These are phyloP conservation scores for Zygnema circumcarinatum DNA, from an alignment of 139 green algal species.

Conservation along the genomic window DNA sequence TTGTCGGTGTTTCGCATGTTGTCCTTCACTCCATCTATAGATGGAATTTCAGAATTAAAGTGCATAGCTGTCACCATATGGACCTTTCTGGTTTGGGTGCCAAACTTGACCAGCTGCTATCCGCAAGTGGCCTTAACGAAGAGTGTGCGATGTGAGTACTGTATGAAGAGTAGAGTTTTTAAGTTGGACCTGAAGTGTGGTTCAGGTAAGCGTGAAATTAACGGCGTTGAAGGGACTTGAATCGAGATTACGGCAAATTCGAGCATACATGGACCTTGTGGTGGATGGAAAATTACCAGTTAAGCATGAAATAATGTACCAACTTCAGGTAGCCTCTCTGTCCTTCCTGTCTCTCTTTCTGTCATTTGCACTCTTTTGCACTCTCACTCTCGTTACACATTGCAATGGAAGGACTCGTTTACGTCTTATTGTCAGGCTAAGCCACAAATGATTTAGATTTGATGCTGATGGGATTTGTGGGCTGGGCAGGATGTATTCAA, in stretches of 20 bases:
- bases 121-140: too few species aligned
- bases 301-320: conserved; percentile 96
- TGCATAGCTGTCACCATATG: not conserved
- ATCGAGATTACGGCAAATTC: conserved; percentile 71
- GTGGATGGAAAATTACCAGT: conserved; percentile 84
- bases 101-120: not conserved
- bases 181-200: too few species aligned
- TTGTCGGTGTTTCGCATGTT: too few species aligned
- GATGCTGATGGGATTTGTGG: not conserved
- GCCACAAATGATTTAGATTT: not conserved
- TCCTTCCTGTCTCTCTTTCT: not conserved
- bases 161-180: too few species aligned
- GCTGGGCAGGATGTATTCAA: conserved; percentile 93
- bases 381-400: too few species aligned
- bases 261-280: conserved; percentile 88
- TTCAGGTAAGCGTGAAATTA: conserved; percentile 64
- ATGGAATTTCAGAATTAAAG: too few species aligned
- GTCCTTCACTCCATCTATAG: too few species aligned
- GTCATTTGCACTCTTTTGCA: conserved; percentile 36
- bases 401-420: too few species aligned
- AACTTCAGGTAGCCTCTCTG: conserved; percentile 74
- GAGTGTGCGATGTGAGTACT: too few species aligned
- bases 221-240: conserved; percentile 66
- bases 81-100: not conserved
- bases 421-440: too few species aligned